Evolutionary conservation across 306 rosid species (phyloP).

Genomic region (Medicago lupulina): DNA sequence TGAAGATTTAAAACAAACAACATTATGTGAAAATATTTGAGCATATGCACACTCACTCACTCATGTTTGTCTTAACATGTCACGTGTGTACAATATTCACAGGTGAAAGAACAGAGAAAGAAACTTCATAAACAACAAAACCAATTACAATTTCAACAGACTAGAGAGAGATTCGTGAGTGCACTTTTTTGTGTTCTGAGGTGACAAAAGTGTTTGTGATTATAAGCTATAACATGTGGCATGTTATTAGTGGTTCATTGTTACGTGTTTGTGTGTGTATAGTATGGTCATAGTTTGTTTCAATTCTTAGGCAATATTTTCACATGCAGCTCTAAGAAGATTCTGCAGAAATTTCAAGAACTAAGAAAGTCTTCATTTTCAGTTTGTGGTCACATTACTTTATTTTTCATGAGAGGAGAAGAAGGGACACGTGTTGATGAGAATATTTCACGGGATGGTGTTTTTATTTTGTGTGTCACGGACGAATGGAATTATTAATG

Average conservation of each 20-base stretch:
- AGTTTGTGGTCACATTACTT: background rate
- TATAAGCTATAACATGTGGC: constrained; percentile 46
- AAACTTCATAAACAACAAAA: constrained; percentile 7
- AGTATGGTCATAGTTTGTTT: constrained; percentile 44
- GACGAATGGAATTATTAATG: constrained; percentile 28
- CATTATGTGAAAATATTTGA: too few relatives aligned
- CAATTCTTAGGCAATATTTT: constrained; percentile 49
- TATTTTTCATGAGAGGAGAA: background rate
- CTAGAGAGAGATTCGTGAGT: constrained; percentile 38
- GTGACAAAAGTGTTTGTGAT: constrained; percentile 45
- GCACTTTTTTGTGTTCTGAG: constrained; percentile 38
- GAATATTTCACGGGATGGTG: constrained; percentile 64
- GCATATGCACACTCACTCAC: constrained; percentile 28
- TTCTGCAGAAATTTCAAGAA: constrained; percentile 43
- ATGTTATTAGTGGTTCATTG: constrained; percentile 21
- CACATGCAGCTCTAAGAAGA: constrained; percentile 60
- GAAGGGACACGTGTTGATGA: constrained; percentile 51
- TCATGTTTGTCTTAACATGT: constrained; percentile 53
- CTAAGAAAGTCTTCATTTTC: background rate
- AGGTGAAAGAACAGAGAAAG: constrained; percentile 35
- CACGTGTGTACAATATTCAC: constrained; percentile 59
- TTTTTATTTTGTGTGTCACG: constrained; percentile 57
- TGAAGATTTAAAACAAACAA: background rate
- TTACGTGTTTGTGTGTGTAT: too few relatives aligned
- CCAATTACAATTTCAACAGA: background rate